A percentile compares a stretch with the other conserved stretches of the same genome.
phyloP scores from a whole-genome alignment of 345 rosid species.

The Eutrema yunnanense region DNA sequence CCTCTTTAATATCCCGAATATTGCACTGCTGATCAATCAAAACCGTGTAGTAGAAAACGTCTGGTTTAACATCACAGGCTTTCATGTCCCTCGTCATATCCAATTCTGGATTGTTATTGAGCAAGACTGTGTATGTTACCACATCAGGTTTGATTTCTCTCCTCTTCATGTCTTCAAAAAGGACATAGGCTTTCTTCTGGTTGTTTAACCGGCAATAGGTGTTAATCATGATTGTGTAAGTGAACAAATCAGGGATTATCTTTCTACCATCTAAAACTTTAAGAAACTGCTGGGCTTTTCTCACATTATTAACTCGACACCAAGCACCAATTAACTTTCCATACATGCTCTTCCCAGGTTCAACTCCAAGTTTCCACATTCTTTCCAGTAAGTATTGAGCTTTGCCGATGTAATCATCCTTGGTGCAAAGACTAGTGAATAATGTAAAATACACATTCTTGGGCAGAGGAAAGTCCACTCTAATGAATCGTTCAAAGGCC shows the following conservation, averaged over 20 bases:
- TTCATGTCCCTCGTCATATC: slow-evolving; percentile 41
- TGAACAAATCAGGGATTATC: slow-evolving; percentile 41
- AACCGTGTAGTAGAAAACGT: slow-evolving; percentile 54
- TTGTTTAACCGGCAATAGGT: not conserved
- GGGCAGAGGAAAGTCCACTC: slow-evolving; percentile 33
- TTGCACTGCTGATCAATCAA: slow-evolving; percentile 51
- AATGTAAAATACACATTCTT: slow-evolving; percentile 46
- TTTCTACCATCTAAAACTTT: slow-evolving; percentile 30
- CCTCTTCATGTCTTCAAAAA: slow-evolving; percentile 10
- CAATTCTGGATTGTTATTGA: slow-evolving; percentile 30
- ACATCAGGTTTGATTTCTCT: slow-evolving; percentile 54
- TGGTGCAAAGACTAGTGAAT: slow-evolving; percentile 37
- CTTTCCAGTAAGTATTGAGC: slow-evolving; percentile 37
- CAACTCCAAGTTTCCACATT: slow-evolving; percentile 38
- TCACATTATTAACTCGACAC: slow-evolving; percentile 43
- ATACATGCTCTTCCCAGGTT: slow-evolving; percentile 41
- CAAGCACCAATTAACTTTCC: slow-evolving; percentile 42
- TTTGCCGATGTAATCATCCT: slow-evolving; percentile 30
- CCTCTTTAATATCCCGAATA: slow-evolving; percentile 42
- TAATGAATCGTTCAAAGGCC: slow-evolving; percentile 43
- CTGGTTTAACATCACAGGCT: slow-evolving; percentile 39
- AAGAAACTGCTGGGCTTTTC: slow-evolving; percentile 36
- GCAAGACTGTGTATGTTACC: slow-evolving; percentile 51
- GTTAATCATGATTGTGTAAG: slow-evolving; percentile 58
- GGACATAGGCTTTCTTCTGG: not conserved